Base-by-base conservation (phyloP, 129 eudicot genomes). In the Mikania micrantha region DNA sequence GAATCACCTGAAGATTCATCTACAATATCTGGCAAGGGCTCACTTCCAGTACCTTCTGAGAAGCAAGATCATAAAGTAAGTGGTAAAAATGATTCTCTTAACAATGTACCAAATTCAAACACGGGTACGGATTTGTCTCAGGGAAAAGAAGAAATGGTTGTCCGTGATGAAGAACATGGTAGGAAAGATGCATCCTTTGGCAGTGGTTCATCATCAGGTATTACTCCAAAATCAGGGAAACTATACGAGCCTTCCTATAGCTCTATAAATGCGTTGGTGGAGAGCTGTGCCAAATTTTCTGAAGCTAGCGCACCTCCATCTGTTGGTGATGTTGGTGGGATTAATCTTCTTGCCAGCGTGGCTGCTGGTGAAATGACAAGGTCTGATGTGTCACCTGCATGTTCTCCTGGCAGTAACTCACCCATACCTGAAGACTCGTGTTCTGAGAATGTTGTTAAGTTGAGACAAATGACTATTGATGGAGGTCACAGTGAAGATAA, bases 331-430 rank as follows among this genome's bases (percentile, higher is more conserved):
- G 90, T 79, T 70, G 83, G 82, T 67, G 96, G 97, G 8, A 91
- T 91, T 83, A 88, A 91, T 66, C 80, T 91, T 10, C 96, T 91
- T 69, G 97, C 96, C 21, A 91, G 97, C 70, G 97, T 91, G 65
- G 97, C 97, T 31, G 82, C 97, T 45, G 90, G 88, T 22, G 96
- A 91, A 71, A 83, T 83, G 49, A 76, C 87, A 4, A 90, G 75
- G 64, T 82, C 97, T 57, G 81, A 79, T 7, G 83, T 54, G 31
- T 83, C 95, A 8, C 90, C 85, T 9, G 44, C 67, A 16, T 74
- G 66, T 60, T 91, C 93, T 39, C 72, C 90, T 11, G 85, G 67
- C 19, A 72, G 74, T 47, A 87, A 70, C 62, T 58, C 75, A 5
- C 77, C 79, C 32, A 70, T 78, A 54, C 84, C 59, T 40, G 89